phyloP scores from a whole-genome alignment of 768 basidiomycete species.

The Pisolithus microcarpus region DNA sequence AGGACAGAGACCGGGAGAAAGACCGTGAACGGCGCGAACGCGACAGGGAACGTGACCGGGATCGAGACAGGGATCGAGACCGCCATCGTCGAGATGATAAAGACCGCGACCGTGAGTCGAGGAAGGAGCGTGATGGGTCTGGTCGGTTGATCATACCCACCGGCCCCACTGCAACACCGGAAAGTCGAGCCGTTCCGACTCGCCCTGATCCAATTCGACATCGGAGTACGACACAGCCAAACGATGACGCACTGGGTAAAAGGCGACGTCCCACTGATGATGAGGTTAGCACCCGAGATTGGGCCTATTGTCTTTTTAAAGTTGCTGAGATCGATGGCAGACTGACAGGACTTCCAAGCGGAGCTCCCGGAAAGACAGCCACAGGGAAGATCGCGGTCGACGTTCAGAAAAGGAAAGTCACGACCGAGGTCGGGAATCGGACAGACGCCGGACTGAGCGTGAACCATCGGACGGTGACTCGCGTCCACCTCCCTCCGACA shows the following conservation, averaged over 20 bases:
- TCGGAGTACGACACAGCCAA: conserved; percentile 35
- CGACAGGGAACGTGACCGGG: conserved; percentile 45
- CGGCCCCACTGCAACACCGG: conserved; percentile 27
- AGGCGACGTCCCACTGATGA: conserved; percentile 63
- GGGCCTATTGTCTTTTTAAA: neutral
- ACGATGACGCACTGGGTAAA: conserved; percentile 68
- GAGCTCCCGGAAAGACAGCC: conserved; percentile 69
- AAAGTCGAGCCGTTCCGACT: conserved; percentile 50
- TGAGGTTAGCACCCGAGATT: conserved; percentile 45
- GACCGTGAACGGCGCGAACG: conserved; percentile 34
- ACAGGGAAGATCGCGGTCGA: conserved; percentile 68
- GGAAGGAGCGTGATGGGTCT: conserved; percentile 53
- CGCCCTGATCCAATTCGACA: conserved; percentile 56
- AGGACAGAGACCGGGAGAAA: conserved; percentile 32
- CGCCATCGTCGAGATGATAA: conserved; percentile 55
- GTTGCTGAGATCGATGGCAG: conserved; percentile 30
- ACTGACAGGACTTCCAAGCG: conserved; percentile 73
- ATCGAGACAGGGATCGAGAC: conserved; percentile 34
- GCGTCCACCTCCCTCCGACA: conserved; percentile 46
- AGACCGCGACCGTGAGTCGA: conserved; percentile 54
- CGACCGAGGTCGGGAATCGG: conserved; percentile 60
- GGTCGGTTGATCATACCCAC: conserved; percentile 29
- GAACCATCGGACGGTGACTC: conserved; percentile 47
- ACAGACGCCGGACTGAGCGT: conserved; percentile 60
- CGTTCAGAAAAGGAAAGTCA: conserved; percentile 65